Evolutionary conservation across 768 basidiomycete species (phyloP).

Genomic region (Termitomyces sp.): DNA sequence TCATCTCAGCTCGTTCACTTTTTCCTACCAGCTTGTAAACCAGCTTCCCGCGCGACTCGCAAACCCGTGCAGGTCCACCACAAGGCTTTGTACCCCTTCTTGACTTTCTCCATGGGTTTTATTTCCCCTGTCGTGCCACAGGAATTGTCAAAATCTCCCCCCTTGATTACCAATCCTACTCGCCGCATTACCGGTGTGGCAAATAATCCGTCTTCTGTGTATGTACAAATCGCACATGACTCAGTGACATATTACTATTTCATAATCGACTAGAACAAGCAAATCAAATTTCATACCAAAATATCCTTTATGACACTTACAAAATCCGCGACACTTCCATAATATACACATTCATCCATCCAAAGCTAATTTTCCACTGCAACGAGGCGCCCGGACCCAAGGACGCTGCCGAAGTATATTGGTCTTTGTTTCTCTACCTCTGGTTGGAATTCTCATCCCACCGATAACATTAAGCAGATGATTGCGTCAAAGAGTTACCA

Average conservation of each 20-base stretch:
- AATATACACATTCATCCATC: constrained; percentile 3
- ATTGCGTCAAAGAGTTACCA: not conserved
- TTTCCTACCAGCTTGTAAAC: not conserved
- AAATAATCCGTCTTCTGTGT: not conserved
- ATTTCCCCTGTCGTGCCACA: constrained; percentile 5
- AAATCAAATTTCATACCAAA: not conserved
- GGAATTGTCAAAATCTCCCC: not conserved
- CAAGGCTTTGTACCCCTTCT: constrained; percentile 3
- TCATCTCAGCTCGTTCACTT: not conserved
- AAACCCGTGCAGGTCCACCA: constrained; percentile 1
- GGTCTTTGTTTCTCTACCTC: not conserved
- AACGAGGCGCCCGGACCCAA: constrained; percentile 5
- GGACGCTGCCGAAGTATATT: not conserved
- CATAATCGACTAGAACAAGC: not conserved
- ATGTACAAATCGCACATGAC: constrained; percentile 10
- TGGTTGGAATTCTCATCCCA: not conserved
- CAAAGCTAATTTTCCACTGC: constrained; percentile 2
- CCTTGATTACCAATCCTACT: constrained; percentile 6
- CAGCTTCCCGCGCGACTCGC: not conserved
- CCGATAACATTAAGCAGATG: not conserved
- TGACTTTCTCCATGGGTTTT: constrained; percentile 9
- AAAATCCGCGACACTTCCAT: not conserved
- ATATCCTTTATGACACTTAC: not conserved
- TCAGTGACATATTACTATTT: not conserved
- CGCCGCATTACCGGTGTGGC: not conserved